These are phyloP conservation scores for Claviceps lovelessii DNA, from an alignment of 2,329 filamentous ascomycete species.

Conservation along the genomic window DNA sequence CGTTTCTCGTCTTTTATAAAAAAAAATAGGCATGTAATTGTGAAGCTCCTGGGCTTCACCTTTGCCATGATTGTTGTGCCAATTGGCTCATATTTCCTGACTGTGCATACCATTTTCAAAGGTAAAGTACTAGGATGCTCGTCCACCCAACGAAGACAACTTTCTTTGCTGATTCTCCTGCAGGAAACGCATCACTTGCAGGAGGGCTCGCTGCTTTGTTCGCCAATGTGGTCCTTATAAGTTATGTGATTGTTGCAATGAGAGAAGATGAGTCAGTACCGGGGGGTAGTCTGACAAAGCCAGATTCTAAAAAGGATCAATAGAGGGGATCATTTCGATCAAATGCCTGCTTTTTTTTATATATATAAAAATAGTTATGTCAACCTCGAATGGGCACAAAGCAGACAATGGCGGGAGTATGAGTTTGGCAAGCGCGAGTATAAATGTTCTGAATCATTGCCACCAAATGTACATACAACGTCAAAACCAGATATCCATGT, in stretches of 20 bases:
- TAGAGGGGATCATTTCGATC: constrained; percentile 11
- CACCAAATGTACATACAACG: not conserved
- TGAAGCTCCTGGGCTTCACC: constrained; percentile 82
- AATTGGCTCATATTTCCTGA: constrained; percentile 77
- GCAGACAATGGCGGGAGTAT: not conserved
- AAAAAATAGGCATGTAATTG: constrained; percentile 59
- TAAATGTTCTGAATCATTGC: not conserved
- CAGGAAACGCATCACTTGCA: constrained; percentile 79
- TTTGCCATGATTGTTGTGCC: constrained; percentile 80
- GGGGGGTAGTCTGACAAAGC: constrained; percentile 31
- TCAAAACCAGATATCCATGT: not conserved
- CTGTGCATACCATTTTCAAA: constrained; percentile 60
- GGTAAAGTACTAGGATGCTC: constrained; percentile 35
- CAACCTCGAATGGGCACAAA: not conserved
- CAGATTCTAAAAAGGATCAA: constrained; percentile 35
- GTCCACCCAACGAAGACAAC: not conserved
- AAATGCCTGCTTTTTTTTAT: not conserved
- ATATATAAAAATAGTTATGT: not conserved
- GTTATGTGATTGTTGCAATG: constrained; percentile 87
- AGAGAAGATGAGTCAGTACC: constrained; percentile 52
- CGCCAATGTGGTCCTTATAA: constrained; percentile 80
- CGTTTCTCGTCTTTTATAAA: too few species aligned
- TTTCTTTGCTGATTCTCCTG: not conserved
- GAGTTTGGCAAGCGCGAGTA: not conserved
- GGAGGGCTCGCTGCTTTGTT: constrained; percentile 75